Evolutionary conservation across 805 yeast species (phyloP), one percentile per base, ranked within the genome.

Genomic region (Brettanomyces sp.): DNA sequence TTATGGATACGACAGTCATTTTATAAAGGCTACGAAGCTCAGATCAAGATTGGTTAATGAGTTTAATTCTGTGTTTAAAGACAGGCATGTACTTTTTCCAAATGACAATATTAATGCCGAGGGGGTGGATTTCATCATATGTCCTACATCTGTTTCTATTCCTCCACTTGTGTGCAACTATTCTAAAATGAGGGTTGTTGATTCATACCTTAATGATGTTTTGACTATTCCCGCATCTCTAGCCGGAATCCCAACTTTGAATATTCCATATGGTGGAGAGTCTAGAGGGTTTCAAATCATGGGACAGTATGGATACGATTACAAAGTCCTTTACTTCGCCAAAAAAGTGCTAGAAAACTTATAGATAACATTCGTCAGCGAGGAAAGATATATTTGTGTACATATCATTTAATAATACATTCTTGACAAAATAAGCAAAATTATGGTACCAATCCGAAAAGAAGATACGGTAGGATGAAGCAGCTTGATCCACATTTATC

Each of bases 201-300:
- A 77, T 41, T 74, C 82, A 14, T 89, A 85, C 55, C 69, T 82
- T 45, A 85, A 88, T 60, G 99, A 93, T 62, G 78, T 85, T 0
- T 72, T 89, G 47, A 87, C 96, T 0, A 84, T 89, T 4, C 97
- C 99, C 0, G 85, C 93, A 37, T 89, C 95, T 1, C 64, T 95
- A 47, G 95, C 95, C 0, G 98, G 98, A 0, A 61, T 91, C 2
- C 99, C 99, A 1, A 78, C 95, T 0, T 72, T 91, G 9, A 75
- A 84, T 1, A 66, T 90, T 2, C 99, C 99, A 0, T 71, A 74
- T 54, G 62, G 64, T 1, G 62, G 64, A 1, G 49, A 60, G 8
- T 69, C 77, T 0, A 64, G 76, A 9, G 96, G 96, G 0, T 67
- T 93, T 25, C 98, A 95, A 58, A 53, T 93, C 2, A 75, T 82